Percentiles rank a stretch among this genome's conserved stretches.
Conservation (phyloP, 345 rosid genomes). For the Aegle marmelos region DNA sequence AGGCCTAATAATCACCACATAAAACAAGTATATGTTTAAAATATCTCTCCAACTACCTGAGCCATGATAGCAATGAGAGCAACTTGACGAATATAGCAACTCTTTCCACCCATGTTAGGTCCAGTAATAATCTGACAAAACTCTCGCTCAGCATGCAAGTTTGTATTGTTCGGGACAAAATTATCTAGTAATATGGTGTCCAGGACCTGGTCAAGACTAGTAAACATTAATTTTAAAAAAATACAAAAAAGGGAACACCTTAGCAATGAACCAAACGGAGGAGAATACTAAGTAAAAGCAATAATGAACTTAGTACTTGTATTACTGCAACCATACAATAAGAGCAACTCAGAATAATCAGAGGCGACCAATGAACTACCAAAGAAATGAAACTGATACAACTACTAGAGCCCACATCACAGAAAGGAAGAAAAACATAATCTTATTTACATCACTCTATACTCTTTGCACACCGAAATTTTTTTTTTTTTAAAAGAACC, state of each 20-base stretch:
- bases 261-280: neutral
- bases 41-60: constrained; percentile 49
- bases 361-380: neutral
- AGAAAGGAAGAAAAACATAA: neutral
- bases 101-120: constrained; percentile 99
- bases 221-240: neutral
- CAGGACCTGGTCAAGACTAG: constrained; percentile 56
- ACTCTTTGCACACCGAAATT: neutral
- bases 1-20: neutral
- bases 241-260: neutral
- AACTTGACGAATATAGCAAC: constrained; percentile 98
- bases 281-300: neutral
- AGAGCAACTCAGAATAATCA: neutral
- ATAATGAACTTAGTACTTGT: neutral
- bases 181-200: constrained; percentile 68
- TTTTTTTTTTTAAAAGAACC: no score
- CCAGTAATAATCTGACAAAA: constrained; percentile 89
- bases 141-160: constrained; percentile 60
- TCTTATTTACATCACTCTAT: neutral
- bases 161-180: constrained; percentile 89
- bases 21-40: neutral
- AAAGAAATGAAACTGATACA: neutral
- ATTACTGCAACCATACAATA: neutral
- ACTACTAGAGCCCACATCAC: neutral
- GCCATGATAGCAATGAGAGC: constrained; percentile 89